phyloP scores from a whole-genome alignment of 108 stramenopile species.

The Cyclotella sp. region DNA sequence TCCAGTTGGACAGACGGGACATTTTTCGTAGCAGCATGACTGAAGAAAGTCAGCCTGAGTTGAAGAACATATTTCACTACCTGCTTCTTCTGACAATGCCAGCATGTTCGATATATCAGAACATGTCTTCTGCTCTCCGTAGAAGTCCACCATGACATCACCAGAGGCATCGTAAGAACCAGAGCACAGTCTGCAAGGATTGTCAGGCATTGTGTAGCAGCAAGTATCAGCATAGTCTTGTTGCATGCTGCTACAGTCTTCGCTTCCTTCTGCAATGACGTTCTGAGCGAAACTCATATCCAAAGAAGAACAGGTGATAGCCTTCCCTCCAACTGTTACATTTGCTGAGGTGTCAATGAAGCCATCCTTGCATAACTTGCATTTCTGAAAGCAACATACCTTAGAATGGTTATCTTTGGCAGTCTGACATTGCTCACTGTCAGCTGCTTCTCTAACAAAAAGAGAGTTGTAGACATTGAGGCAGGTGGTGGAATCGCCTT shows the following conservation, averaged over 20 bases:
- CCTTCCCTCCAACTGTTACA: conserved; percentile 32
- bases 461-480: conserved; percentile 47
- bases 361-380: conserved; percentile 43
- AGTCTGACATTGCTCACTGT: conserved; percentile 45
- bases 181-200: conserved; percentile 45
- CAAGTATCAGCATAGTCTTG: conserved; percentile 35
- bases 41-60: conserved; percentile 28
- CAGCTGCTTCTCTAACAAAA: conserved; percentile 46
- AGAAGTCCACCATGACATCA: conserved; percentile 36
- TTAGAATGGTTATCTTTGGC: conserved; percentile 36
- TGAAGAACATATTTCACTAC: conserved; percentile 35
- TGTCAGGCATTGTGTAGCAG: conserved; percentile 49
- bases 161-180: conserved; percentile 30
- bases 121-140: conserved; percentile 41
- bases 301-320: conserved; percentile 36
- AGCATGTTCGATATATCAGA: conserved; percentile 45
- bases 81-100: conserved; percentile 46
- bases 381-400: conserved; percentile 49
- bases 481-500: conserved; percentile 35
- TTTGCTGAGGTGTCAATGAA: conserved; percentile 46
- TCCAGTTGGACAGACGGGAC: conserved; percentile 48
- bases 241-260: conserved; percentile 26
- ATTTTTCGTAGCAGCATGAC: conserved; percentile 42
- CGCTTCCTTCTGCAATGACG: conserved; percentile 38
- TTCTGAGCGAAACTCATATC: conserved; percentile 42